These are phyloP conservation scores for Ceriops decandra DNA, from an alignment of 345 rosid genomes.

Conservation along the genomic window DNA sequence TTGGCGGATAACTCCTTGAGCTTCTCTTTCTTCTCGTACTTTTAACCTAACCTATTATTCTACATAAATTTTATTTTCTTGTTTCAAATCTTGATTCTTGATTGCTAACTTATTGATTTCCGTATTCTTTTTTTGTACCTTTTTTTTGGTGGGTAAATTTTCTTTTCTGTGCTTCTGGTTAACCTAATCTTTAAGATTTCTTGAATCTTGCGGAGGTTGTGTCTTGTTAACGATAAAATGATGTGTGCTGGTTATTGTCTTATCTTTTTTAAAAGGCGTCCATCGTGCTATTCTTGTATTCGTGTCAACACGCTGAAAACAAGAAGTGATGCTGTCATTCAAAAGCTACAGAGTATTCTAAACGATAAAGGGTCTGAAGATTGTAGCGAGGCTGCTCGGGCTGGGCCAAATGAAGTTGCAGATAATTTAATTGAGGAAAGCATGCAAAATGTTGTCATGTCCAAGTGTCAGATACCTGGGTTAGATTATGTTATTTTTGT, in stretches of 20 bases:
- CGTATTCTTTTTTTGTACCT: no score
- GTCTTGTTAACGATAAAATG: neutral
- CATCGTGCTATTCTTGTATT: conserved; percentile 82
- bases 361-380: conserved; percentile 29
- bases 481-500: conserved; percentile 80
- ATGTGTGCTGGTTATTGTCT: neutral
- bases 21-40: no score
- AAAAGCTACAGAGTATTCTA: conserved; percentile 51
- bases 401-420: conserved; percentile 6
- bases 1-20: no score
- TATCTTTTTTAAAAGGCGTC: conserved; percentile 44
- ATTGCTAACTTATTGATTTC: no score
- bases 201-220: no score
- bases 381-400: conserved; percentile 3
- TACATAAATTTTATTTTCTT: no score
- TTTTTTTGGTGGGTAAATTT: no score
- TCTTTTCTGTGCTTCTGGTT: no score
- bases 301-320: conserved; percentile 77
- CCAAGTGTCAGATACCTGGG: conserved; percentile 68
- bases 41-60: no score
- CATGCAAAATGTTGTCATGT: conserved; percentile 26
- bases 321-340: conserved; percentile 60
- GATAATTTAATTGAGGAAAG: conserved; percentile 15
- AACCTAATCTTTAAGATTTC: no score
- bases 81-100: no score